Evolutionary conservation across 129 eudicot species (phyloP), one percentile per base, ranked within the genome.

Genomic region (Heracleum sosnowskyi): DNA sequence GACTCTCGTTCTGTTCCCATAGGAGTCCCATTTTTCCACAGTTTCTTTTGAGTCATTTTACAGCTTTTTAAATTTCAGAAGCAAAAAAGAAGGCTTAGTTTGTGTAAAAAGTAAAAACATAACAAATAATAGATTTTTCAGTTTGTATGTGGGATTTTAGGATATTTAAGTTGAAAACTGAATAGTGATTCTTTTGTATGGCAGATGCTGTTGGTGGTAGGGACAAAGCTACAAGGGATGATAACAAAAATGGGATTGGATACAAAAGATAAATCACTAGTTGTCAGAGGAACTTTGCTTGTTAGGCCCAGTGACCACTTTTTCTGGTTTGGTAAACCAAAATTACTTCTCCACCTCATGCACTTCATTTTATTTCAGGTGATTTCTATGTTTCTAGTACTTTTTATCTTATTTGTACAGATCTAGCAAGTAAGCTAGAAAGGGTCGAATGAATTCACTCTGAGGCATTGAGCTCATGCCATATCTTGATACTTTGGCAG

Each of bases 181-280:
- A 35, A 26, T 69, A 39, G 39, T 42, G 11, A 42, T n/a, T n/a
- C n/a, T n/a, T 40, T 41, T 31, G 11, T 42, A 24, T 73, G 82
- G 45, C 83, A 89, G 93, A 79, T 86, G 86, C 51, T 89, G 76
- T 62, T 89, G 84, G 84, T 86, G 49, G 86, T 89, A 37, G 93
- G 93, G 47, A 89, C 93, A 42, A 89, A 89, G 81, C 84, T 89
- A 15, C 88, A 89, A 86, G 81, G 89, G 4, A 89, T 86, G 70
- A 87, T 89, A 42, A 89, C 93, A 34, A 89, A 81, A 75, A 86
- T 89, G 90, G 83, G 90, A 70, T 81, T 89, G 77, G 90, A 86
- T 79, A 89, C 77, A 76, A 81, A 62, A 15, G 84, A 84, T 63
- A 89, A 78, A 35, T 84, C 90, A n/a, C 84, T 76, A 57, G 84